Base-by-base conservation (phyloP, 148 eudicot genomes). In the Chenopodium quinoa region DNA sequence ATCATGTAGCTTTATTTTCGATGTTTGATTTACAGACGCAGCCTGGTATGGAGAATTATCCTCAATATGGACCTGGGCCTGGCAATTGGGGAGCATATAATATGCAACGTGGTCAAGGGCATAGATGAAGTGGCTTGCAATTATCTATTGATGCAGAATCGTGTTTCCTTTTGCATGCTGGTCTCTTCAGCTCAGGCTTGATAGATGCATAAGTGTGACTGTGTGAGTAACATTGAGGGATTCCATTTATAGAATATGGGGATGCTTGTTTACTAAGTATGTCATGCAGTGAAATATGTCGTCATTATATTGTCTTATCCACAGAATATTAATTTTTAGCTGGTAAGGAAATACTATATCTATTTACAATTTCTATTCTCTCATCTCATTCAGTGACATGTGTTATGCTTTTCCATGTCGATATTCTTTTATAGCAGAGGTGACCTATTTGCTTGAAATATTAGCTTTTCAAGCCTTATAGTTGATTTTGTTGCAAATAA, bases 61-160 rank as follows among this genome's bases (percentile, higher is more conserved):
- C 94, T 79, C 97, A 88, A 71, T 92, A 93, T 89, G 96, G 86
- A 81, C 87, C 92, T 80, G 97, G 89, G 34, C 92, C 91, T 70
- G 95, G 93, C 74, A 72, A 90, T 82, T 95, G 98, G 97, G 93
- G 88, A 74, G 86, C 93, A 71, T 92, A 95, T 77, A 92, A 90
- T 79, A 78, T 86, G 86, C 97, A 91, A 81, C 89, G 87, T 82
- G 86, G 91, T 89, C 98, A 91, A 86, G 97, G 93, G 46, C 93
- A 91, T 79, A 82, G 94, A 91, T 95, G 92, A 88, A 84, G 64
- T 80, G 44, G 78, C 80, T 58, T 77, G 75, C 83, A 71, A 22
- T 65, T 79, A 69, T 71, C 83, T 86, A 77, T 79, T 69, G 83
- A 77, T 64, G 83, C 58, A 72, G 83, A 48, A 76, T 83, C 71